Evolutionary conservation across 768 basidiomycete genomes (phyloP).

Genomic region (Xerocomus spinulosus): DNA sequence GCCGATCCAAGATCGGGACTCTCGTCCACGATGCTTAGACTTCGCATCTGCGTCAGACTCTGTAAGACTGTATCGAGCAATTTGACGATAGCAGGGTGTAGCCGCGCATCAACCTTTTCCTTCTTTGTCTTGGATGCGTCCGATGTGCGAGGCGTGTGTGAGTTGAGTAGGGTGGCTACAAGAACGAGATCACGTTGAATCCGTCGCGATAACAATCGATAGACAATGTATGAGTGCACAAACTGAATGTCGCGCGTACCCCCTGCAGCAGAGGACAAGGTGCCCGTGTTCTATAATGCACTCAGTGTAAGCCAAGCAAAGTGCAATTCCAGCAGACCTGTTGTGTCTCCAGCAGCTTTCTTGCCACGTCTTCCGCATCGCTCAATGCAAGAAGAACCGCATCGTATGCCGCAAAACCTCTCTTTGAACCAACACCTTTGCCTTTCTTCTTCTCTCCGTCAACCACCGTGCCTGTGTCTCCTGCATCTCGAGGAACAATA

Average conservation of each 20-base stretch:
- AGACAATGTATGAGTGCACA: constrained; percentile 82
- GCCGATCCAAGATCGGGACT: constrained; percentile 76
- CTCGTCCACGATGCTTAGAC: constrained; percentile 81
- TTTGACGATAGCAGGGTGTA: constrained; percentile 88
- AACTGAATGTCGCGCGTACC: constrained; percentile 74
- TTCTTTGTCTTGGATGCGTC: constrained; percentile 30
- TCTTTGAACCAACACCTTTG: constrained; percentile 51
- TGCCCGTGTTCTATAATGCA: constrained; percentile 39
- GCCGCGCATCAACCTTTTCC: constrained; percentile 59
- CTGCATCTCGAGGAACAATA: constrained; percentile 30
- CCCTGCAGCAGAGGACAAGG: constrained; percentile 33
- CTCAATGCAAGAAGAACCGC: constrained; percentile 77
- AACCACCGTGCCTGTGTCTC: constrained; percentile 24
- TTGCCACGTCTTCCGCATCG: constrained; percentile 83
- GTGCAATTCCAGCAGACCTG: constrained; percentile 45
- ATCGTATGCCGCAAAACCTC: constrained; percentile 83
- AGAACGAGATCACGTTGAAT: constrained; percentile 87
- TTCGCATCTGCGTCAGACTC: constrained; percentile 78
- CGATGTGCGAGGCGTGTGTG: constrained; percentile 32
- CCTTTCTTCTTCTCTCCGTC: constrained; percentile 34
- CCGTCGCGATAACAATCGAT: constrained; percentile 81
- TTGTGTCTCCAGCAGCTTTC: constrained; percentile 78
- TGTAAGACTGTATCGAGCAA: constrained; percentile 82
- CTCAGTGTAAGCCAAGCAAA: neutral
- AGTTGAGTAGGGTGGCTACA: constrained; percentile 56